A percentile compares a stretch with the other conserved stretches of the same genome.
Conservation (phyloP, 2,329 filamentous ascomycete genomes). For the Penicillium sp. region DNA sequence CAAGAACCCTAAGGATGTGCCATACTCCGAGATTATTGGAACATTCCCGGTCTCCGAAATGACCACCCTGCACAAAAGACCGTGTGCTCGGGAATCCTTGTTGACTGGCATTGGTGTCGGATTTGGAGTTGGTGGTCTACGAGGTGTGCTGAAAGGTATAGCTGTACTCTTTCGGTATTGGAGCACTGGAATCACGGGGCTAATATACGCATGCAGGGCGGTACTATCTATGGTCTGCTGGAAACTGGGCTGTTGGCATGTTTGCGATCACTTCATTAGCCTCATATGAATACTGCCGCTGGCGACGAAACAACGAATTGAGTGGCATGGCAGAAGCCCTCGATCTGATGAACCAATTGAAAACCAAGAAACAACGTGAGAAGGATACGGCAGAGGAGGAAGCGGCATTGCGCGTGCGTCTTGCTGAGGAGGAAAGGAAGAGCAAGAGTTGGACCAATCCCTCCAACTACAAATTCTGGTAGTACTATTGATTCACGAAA, state of each 20-base stretch:
- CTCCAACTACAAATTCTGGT: slow-evolving; percentile 51
- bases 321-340: slow-evolving; percentile 82
- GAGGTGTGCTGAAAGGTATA: slow-evolving; percentile 72
- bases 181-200: background rate
- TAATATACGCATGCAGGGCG: slow-evolving; percentile 26
- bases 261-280: slow-evolving; percentile 69
- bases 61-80: slow-evolving; percentile 68
- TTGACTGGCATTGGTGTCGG: slow-evolving; percentile 80
- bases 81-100: slow-evolving; percentile 80
- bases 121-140: slow-evolving; percentile 70
- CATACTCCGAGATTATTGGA: slow-evolving; percentile 44
- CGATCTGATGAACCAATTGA: slow-evolving; percentile 74
- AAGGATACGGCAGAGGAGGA: slow-evolving; percentile 45
- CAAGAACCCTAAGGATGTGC: slow-evolving; percentile 49
- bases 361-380: slow-evolving; percentile 61
- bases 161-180: background rate
- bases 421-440: slow-evolving; percentile 41
- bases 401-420: slow-evolving; percentile 31
- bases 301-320: slow-evolving; percentile 69
- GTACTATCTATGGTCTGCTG: slow-evolving; percentile 65
- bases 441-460: slow-evolving; percentile 46
- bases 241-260: slow-evolving; percentile 81
- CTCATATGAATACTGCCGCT: slow-evolving; percentile 83
- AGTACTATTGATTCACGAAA: slow-evolving; percentile 24
- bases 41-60: slow-evolving; percentile 55